These are phyloP conservation scores for Ophiostoma montium DNA, from an alignment of 2,329 filamentous ascomycete species.

Conservation along the genomic window DNA sequence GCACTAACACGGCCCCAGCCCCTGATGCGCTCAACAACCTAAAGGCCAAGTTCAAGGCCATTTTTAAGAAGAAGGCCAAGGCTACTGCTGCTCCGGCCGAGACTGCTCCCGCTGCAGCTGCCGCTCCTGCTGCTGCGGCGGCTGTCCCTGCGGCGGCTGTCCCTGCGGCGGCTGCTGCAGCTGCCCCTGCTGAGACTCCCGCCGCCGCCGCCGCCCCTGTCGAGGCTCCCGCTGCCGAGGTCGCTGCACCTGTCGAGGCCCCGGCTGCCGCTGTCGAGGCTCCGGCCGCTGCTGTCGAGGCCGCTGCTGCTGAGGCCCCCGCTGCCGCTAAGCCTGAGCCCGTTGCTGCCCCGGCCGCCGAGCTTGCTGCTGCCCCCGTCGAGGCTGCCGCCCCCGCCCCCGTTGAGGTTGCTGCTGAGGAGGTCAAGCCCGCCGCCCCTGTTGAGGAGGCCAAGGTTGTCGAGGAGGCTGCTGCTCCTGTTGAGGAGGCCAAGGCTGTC, in stretches of 20 bases:
- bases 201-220: constrained; percentile 13
- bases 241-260: constrained; percentile 16
- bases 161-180: constrained; percentile 3
- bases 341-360: constrained; percentile 9
- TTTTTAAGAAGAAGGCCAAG: constrained; percentile 33
- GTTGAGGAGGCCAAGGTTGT: constrained; percentile 19
- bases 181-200: constrained; percentile 16
- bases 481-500: constrained; percentile 13
- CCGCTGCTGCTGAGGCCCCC: constrained; percentile 15
- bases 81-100: constrained; percentile 8
- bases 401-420: too few species aligned
- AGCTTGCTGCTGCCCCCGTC: not conserved
- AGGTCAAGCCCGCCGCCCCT: constrained; percentile 11
- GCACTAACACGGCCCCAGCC: constrained; percentile 21
- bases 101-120: constrained; percentile 13
- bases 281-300: not conserved
- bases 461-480: too few species aligned
- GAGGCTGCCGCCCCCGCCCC: not conserved
- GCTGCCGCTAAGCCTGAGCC: constrained; percentile 16
- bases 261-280: constrained; percentile 13
- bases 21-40: constrained; percentile 37
- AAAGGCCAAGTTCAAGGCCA: constrained; percentile 39
- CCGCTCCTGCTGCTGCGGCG: constrained; percentile 7
- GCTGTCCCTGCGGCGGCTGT: constrained; percentile 8
- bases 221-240: constrained; percentile 9